Conservation (phyloP, 1,284 basidiomycete species). For the Chondrostereum purpureum region DNA sequence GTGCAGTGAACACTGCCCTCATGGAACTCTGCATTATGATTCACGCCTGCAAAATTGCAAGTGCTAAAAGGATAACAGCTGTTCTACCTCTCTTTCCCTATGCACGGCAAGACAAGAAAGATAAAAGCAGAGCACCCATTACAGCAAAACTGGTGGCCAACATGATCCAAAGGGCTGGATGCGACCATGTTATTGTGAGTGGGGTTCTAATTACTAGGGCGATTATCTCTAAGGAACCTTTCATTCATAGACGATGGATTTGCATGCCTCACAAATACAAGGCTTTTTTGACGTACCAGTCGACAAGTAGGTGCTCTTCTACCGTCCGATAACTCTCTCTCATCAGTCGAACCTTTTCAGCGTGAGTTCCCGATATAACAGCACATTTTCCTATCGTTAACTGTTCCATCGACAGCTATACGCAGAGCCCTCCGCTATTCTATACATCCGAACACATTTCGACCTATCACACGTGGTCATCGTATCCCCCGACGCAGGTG, state of each 20-base stretch:
- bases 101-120: conserved; percentile 97
- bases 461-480: conserved; percentile 87
- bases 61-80: conserved; percentile 93
- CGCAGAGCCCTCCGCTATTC: conserved; percentile 94
- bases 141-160: conserved; percentile 98
- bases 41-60: conserved; percentile 97
- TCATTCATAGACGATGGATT: conserved; percentile 92
- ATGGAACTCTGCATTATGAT: conserved; percentile 99
- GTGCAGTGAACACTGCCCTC: conserved; percentile 81
- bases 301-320: conserved; percentile 80
- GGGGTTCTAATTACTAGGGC: too few relatives aligned
- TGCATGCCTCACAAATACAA: conserved; percentile 98
- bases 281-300: conserved; percentile 99
- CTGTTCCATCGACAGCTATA: conserved; percentile 65
- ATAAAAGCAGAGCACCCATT: conserved; percentile 98
- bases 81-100: conserved; percentile 95
- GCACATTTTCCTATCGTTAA: conserved; percentile 21
- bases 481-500: conserved; percentile 97
- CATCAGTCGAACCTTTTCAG: conserved; percentile 24
- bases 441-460: conserved; percentile 93
- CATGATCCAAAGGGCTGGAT: conserved; percentile 96
- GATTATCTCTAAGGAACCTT: neutral
- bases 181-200: conserved; percentile 97
- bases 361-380: too few relatives aligned
- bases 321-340: neutral